These are phyloP conservation scores for Bretschneidera sinensis DNA, from an alignment of 345 rosid genomes.

Conservation along the genomic window DNA sequence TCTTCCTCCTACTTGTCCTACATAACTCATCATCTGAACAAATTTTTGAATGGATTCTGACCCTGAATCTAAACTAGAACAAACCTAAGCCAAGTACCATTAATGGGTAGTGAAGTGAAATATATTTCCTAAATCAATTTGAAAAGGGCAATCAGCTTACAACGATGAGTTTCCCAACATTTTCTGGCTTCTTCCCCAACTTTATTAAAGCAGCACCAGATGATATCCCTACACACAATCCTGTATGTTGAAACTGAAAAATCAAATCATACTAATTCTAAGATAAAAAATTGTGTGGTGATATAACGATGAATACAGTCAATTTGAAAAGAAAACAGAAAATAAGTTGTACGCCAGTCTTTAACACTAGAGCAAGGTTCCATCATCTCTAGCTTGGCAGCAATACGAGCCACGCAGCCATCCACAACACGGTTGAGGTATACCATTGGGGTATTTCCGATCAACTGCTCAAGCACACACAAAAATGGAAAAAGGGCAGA, in stretches of 20 bases:
- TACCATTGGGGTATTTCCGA: constrained; percentile 56
- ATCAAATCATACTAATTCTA: background rate
- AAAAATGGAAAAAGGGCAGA: background rate
- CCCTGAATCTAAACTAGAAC: too few species aligned
- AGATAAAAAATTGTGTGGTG: background rate
- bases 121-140: background rate
- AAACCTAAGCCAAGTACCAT: too few species aligned
- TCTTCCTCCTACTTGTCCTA: too few species aligned
- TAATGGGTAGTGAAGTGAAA: background rate
- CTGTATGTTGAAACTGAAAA: constrained; percentile 14
- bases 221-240: constrained; percentile 46
- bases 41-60: background rate
- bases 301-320: background rate
- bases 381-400: constrained; percentile 63
- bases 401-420: constrained; percentile 54
- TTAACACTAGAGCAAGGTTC: constrained; percentile 49
- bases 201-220: constrained; percentile 51
- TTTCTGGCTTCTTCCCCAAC: constrained; percentile 46
- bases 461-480: constrained; percentile 30
- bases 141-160: constrained; percentile 30
- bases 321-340: background rate
- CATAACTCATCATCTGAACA: too few species aligned
- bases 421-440: constrained; percentile 51
- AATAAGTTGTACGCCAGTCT: constrained; percentile 33
- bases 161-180: constrained; percentile 48